A percentile compares a stretch with the other conserved stretches of the same genome.
Evolutionary conservation across 805 yeast species (phyloP).

Genomic region (Saccharomyces paradoxus): DNA sequence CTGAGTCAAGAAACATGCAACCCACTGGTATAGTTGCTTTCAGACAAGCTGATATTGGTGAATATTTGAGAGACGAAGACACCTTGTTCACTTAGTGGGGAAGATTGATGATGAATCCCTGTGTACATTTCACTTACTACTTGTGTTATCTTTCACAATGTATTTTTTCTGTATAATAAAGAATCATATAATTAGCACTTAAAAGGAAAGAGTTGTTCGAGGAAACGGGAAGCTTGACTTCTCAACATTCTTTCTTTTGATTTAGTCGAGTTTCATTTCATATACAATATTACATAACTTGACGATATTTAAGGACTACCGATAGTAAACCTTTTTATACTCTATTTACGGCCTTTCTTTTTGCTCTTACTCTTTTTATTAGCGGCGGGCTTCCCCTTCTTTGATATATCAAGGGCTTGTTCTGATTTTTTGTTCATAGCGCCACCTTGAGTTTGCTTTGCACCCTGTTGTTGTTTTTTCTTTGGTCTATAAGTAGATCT

Average conservation of each 20-base stretch:
- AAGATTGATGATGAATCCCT: neutral
- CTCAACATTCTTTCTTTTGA: neutral
- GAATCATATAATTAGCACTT: neutral
- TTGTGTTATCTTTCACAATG: neutral
- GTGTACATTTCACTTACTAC: neutral
- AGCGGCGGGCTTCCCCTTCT: slow-evolving; percentile 10
- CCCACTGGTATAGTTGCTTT: slow-evolving; percentile 94
- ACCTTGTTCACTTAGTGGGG: slow-evolving; percentile 65
- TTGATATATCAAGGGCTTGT: slow-evolving; percentile 27
- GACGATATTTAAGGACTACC: neutral
- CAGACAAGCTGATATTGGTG: slow-evolving; percentile 97
- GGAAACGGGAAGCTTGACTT: neutral
- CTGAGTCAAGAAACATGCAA: slow-evolving; percentile 77
- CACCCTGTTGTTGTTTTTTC: slow-evolving; percentile 39
- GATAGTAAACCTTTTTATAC: neutral
- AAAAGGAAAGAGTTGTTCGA: neutral
- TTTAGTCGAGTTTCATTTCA: neutral
- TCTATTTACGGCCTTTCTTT: slow-evolving; percentile 22
- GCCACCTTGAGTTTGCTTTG: slow-evolving; percentile 57
- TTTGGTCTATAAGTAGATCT: slow-evolving; percentile 77
- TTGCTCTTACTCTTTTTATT: slow-evolving; percentile 8
- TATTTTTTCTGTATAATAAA: neutral
- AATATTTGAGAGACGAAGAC: slow-evolving; percentile 95
- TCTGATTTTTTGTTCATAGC: slow-evolving; percentile 37
- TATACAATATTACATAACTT: neutral